phyloP scores from a whole-genome alignment of 345 rosid genomes.

The Crucihimalaya himalaica region DNA sequence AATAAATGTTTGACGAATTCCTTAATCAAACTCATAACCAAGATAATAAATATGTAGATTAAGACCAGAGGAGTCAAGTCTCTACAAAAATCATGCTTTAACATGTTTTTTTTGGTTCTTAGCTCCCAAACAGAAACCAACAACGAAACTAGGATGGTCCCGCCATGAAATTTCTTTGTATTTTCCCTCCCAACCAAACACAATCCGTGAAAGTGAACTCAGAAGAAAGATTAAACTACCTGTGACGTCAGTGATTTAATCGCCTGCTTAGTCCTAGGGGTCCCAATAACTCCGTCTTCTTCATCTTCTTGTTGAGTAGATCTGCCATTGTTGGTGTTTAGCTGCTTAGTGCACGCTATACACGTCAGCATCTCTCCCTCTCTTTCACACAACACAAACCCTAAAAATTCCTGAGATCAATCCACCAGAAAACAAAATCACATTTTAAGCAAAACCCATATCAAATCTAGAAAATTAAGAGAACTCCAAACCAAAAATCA shows the following conservation, averaged over 20 bases:
- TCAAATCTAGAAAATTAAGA: slow-evolving; percentile 2
- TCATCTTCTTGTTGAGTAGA: slow-evolving; percentile 53
- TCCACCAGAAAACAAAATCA: slow-evolving; percentile 13
- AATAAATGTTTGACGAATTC: background rate
- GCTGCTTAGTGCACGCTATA: slow-evolving; percentile 84
- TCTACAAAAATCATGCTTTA: background rate
- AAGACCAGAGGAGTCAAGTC: background rate
- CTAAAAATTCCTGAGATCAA: slow-evolving; percentile 8
- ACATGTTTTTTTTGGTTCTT: background rate
- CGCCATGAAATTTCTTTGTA: slow-evolving; percentile 24
- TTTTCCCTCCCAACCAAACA: slow-evolving; percentile 14
- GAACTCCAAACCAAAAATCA: background rate
- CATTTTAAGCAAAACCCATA: background rate
- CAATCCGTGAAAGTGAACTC: slow-evolving; percentile 15
- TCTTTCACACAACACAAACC: background rate
- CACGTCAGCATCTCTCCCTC: slow-evolving; percentile 76
- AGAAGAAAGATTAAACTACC: slow-evolving; percentile 41
- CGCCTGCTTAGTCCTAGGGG: slow-evolving; percentile 78
- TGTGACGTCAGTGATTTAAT: slow-evolving; percentile 76
- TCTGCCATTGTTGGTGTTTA: slow-evolving; percentile 49
- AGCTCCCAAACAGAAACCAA: too few relatives aligned
- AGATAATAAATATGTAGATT: background rate
- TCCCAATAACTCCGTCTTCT: slow-evolving; percentile 56
- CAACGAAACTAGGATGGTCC: too few relatives aligned
- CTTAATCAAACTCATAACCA: background rate